Evolutionary conservation across 148 eudicot genomes (phyloP).

Genomic region (Vaccinium macrocarpon): DNA sequence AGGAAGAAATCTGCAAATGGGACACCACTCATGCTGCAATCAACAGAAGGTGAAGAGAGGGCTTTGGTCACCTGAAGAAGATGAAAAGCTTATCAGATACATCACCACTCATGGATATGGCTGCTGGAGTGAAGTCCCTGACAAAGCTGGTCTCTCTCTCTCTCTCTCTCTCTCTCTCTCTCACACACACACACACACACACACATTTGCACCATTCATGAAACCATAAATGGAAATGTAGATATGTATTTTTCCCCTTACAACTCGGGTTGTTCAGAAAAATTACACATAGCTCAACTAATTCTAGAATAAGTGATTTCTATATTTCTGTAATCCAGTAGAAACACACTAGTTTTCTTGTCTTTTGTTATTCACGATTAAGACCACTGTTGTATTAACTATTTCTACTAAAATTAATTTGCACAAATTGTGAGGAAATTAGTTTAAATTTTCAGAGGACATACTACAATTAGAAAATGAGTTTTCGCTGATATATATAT

Average conservation of each 20-base stretch:
- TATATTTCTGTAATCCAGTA: too few relatives aligned
- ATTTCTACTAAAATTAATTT: not conserved
- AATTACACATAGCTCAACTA: not conserved
- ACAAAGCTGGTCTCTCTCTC: slow-evolving; percentile 65
- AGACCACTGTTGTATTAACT: not conserved
- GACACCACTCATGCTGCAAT: slow-evolving; percentile 91
- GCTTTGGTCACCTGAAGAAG: slow-evolving; percentile 92
- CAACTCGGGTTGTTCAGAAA: not conserved
- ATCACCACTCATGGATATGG: slow-evolving; percentile 92
- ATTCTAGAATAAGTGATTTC: too few relatives aligned
- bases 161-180: not conserved
- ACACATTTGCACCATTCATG: not conserved
- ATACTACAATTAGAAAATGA: too few relatives aligned
- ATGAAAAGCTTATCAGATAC: slow-evolving; percentile 76
- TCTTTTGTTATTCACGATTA: not conserved
- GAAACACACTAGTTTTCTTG: not conserved
- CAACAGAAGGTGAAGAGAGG: slow-evolving; percentile 98
- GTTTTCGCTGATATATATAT: too few relatives aligned
- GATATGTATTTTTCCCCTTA: not conserved
- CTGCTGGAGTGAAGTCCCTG: slow-evolving; percentile 98
- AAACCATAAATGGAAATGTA: not conserved
- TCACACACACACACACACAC: not conserved
- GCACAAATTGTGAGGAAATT: not conserved
- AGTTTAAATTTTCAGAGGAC: too few relatives aligned
- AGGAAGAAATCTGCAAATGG: slow-evolving; percentile 37